Evolutionary conservation across 768 basidiomycete species (phyloP), one percentile per base, ranked within the genome.

Genomic region (Stropharia rugosoannulata): DNA sequence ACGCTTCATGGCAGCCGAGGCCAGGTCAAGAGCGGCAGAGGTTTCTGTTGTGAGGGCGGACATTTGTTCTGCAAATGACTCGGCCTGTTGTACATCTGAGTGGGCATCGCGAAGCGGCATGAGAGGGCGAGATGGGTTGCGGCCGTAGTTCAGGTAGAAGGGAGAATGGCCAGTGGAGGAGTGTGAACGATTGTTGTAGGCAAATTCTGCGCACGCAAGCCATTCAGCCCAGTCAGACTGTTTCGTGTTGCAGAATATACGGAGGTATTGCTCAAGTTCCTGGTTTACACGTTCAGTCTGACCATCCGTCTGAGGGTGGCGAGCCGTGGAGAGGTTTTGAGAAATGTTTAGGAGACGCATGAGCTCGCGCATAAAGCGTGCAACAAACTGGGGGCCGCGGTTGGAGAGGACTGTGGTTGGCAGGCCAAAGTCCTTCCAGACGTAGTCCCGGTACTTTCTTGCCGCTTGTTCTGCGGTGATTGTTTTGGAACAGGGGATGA

Each of bases 151-250:
- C 2, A 67, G 42, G 36, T 65, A 63, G 44, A n/a, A n/a, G n/a
- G n/a, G n/a, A n/a, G n/a, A n/a, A n/a, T n/a, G n/a, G n/a, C n/a
- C n/a, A n/a, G n/a, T n/a, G n/a, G n/a, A n/a, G n/a, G n/a, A n/a
- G n/a, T n/a, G n/a, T n/a, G n/a, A n/a, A n/a, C n/a, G n/a, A n/a
- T n/a, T n/a, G n/a, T 70, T 71, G 49, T 70, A 71, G n/a, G 60
- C 53, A 11, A 57, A 55, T 56, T 74, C 63, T 66, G 63, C n/a
- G n/a, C n/a, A n/a, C n/a, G n/a, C n/a, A 3, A 78, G 80, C n/a
- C n/a, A n/a, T n/a, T n/a, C n/a, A n/a, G n/a, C n/a, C n/a, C n/a
- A n/a, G n/a, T n/a, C n/a, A n/a, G n/a, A n/a, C n/a, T n/a, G n/a
- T n/a, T n/a, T n/a, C n/a, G n/a, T n/a, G n/a, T n/a, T n/a, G n/a